Evolutionary conservation across 345 rosid genomes (phyloP).

Genomic region (Eucalyptus tenuipes): DNA sequence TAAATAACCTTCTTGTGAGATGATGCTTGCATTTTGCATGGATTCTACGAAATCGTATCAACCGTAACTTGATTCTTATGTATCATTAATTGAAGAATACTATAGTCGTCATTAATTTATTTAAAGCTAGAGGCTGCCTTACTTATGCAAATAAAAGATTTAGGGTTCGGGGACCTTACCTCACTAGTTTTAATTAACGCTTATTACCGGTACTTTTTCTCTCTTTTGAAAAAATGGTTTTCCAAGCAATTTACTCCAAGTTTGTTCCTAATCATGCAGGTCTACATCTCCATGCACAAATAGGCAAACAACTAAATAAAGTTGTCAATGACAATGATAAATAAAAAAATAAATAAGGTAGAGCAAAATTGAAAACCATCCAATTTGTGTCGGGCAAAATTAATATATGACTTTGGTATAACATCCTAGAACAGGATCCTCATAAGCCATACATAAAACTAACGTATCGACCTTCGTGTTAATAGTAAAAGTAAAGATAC

Average conservation of each 20-base stretch:
- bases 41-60: neutral
- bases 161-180: neutral
- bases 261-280: neutral
- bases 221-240: neutral
- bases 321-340: neutral
- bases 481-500: neutral
- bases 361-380: neutral
- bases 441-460: neutral
- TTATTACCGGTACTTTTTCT: neutral
- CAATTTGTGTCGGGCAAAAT: neutral
- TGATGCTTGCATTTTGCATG: neutral
- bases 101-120: neutral
- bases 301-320: neutral
- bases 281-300: neutral
- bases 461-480: neutral
- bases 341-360: neutral
- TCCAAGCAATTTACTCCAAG: neutral
- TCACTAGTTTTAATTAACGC: neutral
- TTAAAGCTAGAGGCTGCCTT: neutral
- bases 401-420: neutral
- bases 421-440: neutral
- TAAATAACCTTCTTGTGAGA: neutral
- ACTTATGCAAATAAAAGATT: too few relatives aligned
- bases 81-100: neutral
- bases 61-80: too few relatives aligned